These are phyloP conservation scores for Lecanosticta acicola DNA, from an alignment of 2,329 filamentous ascomycete species.

Conservation along the genomic window DNA sequence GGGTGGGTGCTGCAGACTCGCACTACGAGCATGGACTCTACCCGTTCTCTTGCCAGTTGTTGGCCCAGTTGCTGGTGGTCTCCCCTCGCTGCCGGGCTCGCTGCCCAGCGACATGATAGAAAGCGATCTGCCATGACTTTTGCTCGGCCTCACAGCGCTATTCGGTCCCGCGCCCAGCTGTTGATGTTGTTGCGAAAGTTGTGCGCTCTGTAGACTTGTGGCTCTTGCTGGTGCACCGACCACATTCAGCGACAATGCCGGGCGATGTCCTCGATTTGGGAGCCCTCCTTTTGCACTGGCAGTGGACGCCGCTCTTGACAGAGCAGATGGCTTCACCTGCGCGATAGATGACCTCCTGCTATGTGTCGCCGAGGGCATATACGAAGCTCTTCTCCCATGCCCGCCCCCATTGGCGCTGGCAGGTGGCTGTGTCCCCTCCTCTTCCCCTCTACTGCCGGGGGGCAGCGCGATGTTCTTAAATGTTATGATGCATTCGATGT, in stretches of 20 bases:
- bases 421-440: conserved; percentile 13
- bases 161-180: conserved; percentile 22
- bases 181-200: conserved; percentile 4
- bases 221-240: conserved; percentile 27
- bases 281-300: conserved; percentile 17
- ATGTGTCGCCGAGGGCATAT: conserved; percentile 11
- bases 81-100: conserved; percentile 31
- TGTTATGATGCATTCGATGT: conserved; percentile 90
- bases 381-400: conserved; percentile 16
- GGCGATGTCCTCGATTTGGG: conserved; percentile 53
- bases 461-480: conserved; percentile 76
- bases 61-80: conserved; percentile 11
- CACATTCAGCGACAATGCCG: conserved; percentile 58
- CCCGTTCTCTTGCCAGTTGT: conserved; percentile 40
- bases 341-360: conserved; percentile 24
- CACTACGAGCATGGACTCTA: conserved; percentile 68
- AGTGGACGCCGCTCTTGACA: conserved; percentile 19
- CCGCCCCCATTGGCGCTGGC: conserved; percentile 28
- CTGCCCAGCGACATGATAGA: conserved; percentile 48
- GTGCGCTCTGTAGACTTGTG: conserved; percentile 21
- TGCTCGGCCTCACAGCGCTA: conserved; percentile 46
- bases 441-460: conserved; percentile 29
- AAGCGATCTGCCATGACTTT: conserved; percentile 41
- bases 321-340: conserved; percentile 12
- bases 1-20: conserved; percentile 71